Percentiles rank a stretch among this genome's conserved stretches.
These are phyloP conservation scores for Dendrobium chrysotoxum DNA, from an alignment of 106 monocot genomes.

Conservation along the genomic window DNA sequence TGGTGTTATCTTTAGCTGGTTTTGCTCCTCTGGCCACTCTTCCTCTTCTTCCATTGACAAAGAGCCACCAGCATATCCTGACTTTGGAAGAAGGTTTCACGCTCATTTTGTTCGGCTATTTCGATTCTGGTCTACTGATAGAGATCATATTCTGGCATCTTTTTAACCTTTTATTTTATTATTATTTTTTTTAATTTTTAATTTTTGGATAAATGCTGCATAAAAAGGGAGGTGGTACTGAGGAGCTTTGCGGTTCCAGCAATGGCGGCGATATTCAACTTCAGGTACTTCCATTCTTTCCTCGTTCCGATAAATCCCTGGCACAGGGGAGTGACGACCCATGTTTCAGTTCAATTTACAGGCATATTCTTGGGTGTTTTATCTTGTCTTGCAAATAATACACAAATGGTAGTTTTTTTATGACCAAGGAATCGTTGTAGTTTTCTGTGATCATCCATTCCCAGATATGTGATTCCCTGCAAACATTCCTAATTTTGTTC, in stretches of 20 bases:
- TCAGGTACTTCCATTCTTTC: neutral
- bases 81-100: neutral
- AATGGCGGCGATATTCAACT: constrained; percentile 1
- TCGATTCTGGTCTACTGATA: neutral
- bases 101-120: neutral
- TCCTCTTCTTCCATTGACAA: neutral
- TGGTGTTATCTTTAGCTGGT: neutral
- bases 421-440: too few species aligned
- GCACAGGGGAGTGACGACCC: too few species aligned
- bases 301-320: too few species aligned
- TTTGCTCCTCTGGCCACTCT: neutral
- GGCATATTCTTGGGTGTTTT: too few species aligned
- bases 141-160: neutral
- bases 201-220: neutral
- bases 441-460: too few species aligned
- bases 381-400: too few species aligned
- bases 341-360: too few species aligned
- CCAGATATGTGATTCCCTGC: too few species aligned
- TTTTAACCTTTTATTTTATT: too few species aligned
- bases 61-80: neutral
- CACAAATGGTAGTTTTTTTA: too few species aligned
- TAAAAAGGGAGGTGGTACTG: neutral
- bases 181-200: neutral
- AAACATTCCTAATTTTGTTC: too few species aligned
- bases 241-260: neutral